Evolutionary conservation across 176 grass and related monocot species (phyloP), one percentile per base, ranked within the genome.

Genomic region (Bonia amplexicaulis): DNA sequence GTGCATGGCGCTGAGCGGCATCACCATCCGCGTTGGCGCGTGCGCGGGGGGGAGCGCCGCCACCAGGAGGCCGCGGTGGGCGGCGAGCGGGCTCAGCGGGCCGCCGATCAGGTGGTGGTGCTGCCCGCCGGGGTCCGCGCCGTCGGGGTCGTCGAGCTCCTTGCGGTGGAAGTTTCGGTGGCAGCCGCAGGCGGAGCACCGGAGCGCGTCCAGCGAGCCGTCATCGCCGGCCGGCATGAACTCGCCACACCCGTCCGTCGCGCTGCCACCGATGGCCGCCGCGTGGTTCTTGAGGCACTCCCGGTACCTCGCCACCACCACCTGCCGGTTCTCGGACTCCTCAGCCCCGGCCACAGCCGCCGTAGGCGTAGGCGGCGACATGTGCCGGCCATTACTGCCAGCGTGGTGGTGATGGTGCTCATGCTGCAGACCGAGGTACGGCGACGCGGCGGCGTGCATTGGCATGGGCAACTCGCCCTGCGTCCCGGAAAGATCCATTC

Each of bases 241-340:
- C 84, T 97, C 92, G 11, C 90, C 95, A 68, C 95, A 97, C 47
- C 95, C 95, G 66, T 94, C 95, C 9, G 90, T 94, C 7, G 95
- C 95, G 58, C 81, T 94, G 51, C 95, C 95, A 51, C 92, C 95
- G n/a, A 97, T 97, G 59, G 90, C 73, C 9, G 92, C 92, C 77
- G 95, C 95, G 84, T 97, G 95, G 90, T 97, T 97, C 88, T 94
- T 97, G n/a, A 94, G 88, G 90, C 94, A 97, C 82, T 97, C 94
- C 39, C 88, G 83, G 92, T 97, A 97, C 84, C 83, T 92, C 44
- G 93, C 80, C 14, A 53, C 67, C 40, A 77, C 89, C 58, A 82
- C 61, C 64, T 87, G 80, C 29, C 52, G 58, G 82, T 57, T 91
- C 82, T 89, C 62, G 12, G 26, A 59, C 39, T 76, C 85, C 44